phyloP scores from a whole-genome alignment of 148 eudicot genomes.

The Mesembryanthemum crystallinum region DNA sequence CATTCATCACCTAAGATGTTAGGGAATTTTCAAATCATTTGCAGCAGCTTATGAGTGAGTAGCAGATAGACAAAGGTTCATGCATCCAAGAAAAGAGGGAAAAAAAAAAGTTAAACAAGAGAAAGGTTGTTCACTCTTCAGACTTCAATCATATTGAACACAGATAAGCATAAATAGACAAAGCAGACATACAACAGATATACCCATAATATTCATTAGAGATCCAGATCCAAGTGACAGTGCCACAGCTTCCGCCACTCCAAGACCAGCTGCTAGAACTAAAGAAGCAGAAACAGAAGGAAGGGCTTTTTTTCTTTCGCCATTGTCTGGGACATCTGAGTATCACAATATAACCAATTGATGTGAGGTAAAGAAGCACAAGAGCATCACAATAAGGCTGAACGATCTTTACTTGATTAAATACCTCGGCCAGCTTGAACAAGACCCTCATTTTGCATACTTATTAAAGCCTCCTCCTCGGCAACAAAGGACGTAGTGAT shows the following conservation, averaged over 20 bases:
- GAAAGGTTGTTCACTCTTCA: neutral
- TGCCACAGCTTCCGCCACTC: slow-evolving; percentile 78
- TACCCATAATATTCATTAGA: slow-evolving; percentile 85
- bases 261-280: slow-evolving; percentile 69
- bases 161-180: slow-evolving; percentile 23
- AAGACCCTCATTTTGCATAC: slow-evolving; percentile 28
- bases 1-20: neutral
- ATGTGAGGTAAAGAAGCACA: neutral
- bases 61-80: no score
- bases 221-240: slow-evolving; percentile 72
- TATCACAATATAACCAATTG: neutral
- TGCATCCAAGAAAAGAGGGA: neutral
- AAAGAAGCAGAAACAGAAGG: slow-evolving; percentile 85
- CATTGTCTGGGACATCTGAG: slow-evolving; percentile 5
- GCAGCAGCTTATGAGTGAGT: neutral
- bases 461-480: slow-evolving; percentile 73
- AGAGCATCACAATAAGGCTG: neutral
- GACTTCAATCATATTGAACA: neutral
- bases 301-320: slow-evolving; percentile 44
- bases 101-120: neutral
- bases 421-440: slow-evolving; percentile 44
- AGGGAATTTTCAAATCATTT: neutral
- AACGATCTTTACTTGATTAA: slow-evolving; percentile 18
- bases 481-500: slow-evolving; percentile 94
- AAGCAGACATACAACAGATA: slow-evolving; percentile 77